These are phyloP conservation scores for Gossypium aridum DNA, from an alignment of 441 rosid genomes.

Conservation along the genomic window DNA sequence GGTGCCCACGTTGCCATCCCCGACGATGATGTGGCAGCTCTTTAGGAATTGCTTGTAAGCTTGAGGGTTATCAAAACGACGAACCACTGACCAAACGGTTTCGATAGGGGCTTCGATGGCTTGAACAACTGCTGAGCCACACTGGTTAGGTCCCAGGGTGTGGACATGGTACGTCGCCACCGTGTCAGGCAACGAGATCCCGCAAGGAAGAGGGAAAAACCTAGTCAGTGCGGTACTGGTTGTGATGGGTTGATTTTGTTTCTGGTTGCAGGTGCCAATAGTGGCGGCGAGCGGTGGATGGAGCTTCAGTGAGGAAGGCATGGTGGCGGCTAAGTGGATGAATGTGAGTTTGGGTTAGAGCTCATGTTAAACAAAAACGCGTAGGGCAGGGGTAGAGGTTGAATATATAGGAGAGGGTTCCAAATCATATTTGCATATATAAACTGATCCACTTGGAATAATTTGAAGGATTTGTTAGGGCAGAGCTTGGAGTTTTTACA, in stretches of 20 bases:
- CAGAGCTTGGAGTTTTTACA: background rate
- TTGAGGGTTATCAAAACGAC: conserved; percentile 70
- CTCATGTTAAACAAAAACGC: background rate
- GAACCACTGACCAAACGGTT: conserved; percentile 64
- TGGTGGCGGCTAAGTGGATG: conserved; percentile 10
- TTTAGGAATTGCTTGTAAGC: conserved; percentile 69
- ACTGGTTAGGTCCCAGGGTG: conserved; percentile 42
- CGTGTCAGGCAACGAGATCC: conserved; percentile 39
- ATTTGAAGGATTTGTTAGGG: conserved; percentile 9
- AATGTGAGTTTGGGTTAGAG: background rate
- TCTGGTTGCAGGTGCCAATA: conserved; percentile 16
- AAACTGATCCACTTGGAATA: conserved; percentile 21
- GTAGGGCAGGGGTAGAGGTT: background rate
- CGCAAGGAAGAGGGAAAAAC: conserved; percentile 19
- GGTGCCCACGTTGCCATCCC: conserved; percentile 44
- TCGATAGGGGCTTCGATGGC: conserved; percentile 49
- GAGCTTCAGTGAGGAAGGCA: conserved; percentile 33
- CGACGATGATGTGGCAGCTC: conserved; percentile 58
- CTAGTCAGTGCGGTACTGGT: conserved; percentile 1
- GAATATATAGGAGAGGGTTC: background rate
- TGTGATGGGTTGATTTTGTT: conserved; percentile 24
- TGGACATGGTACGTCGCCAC: conserved; percentile 38
- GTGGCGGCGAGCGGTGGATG: conserved; percentile 9
- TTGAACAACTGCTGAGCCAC: conserved; percentile 53
- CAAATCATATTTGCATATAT: background rate